Percentiles rank a stretch among this genome's conserved stretches.
phyloP scores from a whole-genome alignment of 495 filamentous ascomycete genomes.

The Venustampulla echinocandica region DNA sequence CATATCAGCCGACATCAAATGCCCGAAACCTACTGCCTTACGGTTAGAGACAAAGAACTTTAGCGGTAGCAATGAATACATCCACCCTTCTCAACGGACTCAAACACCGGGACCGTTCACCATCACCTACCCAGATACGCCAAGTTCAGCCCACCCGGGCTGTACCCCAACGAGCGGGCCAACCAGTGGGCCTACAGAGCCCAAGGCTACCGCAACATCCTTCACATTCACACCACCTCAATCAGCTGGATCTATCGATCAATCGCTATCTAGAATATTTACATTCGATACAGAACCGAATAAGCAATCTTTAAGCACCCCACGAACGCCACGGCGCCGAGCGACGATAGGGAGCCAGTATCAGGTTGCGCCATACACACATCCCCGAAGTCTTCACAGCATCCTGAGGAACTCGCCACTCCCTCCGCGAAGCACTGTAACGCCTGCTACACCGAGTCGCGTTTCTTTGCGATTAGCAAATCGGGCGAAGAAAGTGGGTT shows the following conservation, averaged over 20 bases:
- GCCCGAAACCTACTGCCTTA: constrained; percentile 32
- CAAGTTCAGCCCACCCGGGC: constrained; percentile 17
- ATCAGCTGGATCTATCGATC: constrained; percentile 18
- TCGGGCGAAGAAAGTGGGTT: constrained; percentile 37
- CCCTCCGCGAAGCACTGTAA: constrained; percentile 35
- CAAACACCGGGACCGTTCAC: constrained; percentile 31
- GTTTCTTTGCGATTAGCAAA: constrained; percentile 41
- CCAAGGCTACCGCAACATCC: constrained; percentile 21
- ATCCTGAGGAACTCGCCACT: constrained; percentile 72
- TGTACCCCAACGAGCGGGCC: constrained; percentile 12
- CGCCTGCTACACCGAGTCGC: constrained; percentile 38
- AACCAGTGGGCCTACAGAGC: constrained; percentile 4
- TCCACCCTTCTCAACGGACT: constrained; percentile 18
- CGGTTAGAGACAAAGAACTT: constrained; percentile 36
- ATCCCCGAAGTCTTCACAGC: constrained; percentile 55
- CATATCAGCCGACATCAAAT: constrained; percentile 30
- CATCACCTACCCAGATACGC: constrained; percentile 24
- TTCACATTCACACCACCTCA: constrained; percentile 25
- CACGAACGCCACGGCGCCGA: constrained; percentile 28
- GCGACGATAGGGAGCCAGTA: constrained; percentile 24
- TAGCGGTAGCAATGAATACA: constrained; percentile 9
- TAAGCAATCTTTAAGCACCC: constrained; percentile 9
- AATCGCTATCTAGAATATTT: constrained; percentile 12
- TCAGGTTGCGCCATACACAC: constrained; percentile 48
- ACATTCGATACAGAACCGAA: constrained; percentile 14